phyloP scores from a whole-genome alignment of 306 rosid species.

The Inga leiocalycina region DNA sequence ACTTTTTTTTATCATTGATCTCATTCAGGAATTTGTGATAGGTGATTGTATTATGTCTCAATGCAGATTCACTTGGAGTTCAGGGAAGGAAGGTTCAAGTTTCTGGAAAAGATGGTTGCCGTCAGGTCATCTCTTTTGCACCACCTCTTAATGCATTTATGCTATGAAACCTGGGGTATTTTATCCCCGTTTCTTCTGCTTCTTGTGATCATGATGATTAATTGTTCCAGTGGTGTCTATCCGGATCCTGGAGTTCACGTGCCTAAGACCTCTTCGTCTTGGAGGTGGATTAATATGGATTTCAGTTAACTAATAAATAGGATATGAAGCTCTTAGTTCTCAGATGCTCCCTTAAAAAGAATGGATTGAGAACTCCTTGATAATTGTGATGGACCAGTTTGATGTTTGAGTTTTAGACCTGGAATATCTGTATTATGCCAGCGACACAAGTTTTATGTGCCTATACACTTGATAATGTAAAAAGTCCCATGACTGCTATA shows the following conservation, averaged over 20 bases:
- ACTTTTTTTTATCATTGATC: neutral
- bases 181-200: neutral
- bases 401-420: conserved; percentile 3
- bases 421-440: neutral
- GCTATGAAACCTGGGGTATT: neutral
- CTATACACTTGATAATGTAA: neutral
- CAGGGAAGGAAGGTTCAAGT: conserved; percentile 85
- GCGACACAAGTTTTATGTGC: neutral
- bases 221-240: neutral
- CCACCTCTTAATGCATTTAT: conserved; percentile 23
- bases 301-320: conserved; percentile 17
- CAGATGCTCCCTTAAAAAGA: neutral
- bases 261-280: neutral
- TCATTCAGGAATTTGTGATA: conserved; percentile 16
- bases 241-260: neutral
- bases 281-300: neutral
- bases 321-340: neutral
- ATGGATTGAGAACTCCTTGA: conserved; percentile 2
- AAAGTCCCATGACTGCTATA: neutral
- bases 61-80: conserved; percentile 83
- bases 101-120: conserved; percentile 66
- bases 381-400: conserved; percentile 15
- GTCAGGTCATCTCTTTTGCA: conserved; percentile 59
- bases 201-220: neutral
- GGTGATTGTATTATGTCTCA: conserved; percentile 24